Base-by-base conservation (phyloP, 202 grass and related monocot species). In the Saccharum hybrid region DNA sequence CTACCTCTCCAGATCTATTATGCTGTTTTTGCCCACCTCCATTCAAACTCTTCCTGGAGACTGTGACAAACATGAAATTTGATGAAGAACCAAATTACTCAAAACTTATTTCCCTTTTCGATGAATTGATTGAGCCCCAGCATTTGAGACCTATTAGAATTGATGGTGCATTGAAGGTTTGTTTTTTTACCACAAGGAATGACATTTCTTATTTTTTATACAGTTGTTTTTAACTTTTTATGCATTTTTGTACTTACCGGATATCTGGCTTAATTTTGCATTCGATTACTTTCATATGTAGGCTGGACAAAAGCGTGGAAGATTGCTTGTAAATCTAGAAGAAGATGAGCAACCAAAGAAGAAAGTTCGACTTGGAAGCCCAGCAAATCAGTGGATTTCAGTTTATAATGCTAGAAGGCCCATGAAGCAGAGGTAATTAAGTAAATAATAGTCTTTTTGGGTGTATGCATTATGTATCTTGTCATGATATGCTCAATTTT, bases 351-450 rank as follows among this genome's bases (percentile, higher is more conserved):
- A 98, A 76, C 92, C 90, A 2, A 98, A 89, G 91, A 98, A 98
- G 86, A 98, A 98, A 85, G 74, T 98, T 84, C 89, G 96, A 78
- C 75, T 98, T 49, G 96, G 96, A 86, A 93, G 83, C 79, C 92
- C 96, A 60, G 96, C 92, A 56, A 98, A 90, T 71, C 96, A 98
- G 80, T 98, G 96, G 96, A 95, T 98, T 87, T 98, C 96, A 67
- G 92, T 98, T 69, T 98, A 98, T 84, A 98, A 98, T 75, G 96
- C 96, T 90, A 88, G 80, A 71, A 88, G 74, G 80, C 88, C 96
- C 64, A 98, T 98, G 96, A 98, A 98, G 79, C 96, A 98, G 74
- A 98, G 96, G 96, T 98, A 89, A 71, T 18, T 72, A 81, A 86
- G 21, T 75, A 62, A 74, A 43, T 83, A 18, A 40, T 40, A 62